Conservation (phyloP, 2,329 filamentous ascomycete species). For the Endocalyx cinctus region DNA sequence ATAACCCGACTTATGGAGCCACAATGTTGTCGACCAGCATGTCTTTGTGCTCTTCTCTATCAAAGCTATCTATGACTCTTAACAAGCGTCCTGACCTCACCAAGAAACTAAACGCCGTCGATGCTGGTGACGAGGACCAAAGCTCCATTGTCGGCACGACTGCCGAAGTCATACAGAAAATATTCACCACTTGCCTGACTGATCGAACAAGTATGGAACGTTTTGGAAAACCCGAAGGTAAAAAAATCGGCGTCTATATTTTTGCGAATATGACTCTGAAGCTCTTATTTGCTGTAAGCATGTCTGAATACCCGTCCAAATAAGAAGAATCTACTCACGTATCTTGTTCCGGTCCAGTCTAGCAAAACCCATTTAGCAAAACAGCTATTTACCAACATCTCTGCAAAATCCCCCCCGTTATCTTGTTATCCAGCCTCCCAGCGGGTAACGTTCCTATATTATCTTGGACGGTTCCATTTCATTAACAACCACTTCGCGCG, state of each 20-base stretch:
- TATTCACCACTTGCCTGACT: slow-evolving; percentile 84
- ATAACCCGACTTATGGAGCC: slow-evolving; percentile 72
- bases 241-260: slow-evolving; percentile 82
- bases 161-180: slow-evolving; percentile 83
- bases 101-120: slow-evolving; percentile 50
- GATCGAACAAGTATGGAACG: slow-evolving; percentile 67
- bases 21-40: slow-evolving; percentile 82
- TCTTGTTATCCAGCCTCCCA: slow-evolving; percentile 79
- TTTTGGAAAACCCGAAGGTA: slow-evolving; percentile 71
- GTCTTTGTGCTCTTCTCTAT: slow-evolving; percentile 73
- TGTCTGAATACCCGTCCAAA: no score
- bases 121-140: slow-evolving; percentile 62
- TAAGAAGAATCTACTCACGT: no score
- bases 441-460: slow-evolving; percentile 89
- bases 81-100: slow-evolving; percentile 77
- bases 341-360: no score
- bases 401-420: slow-evolving; percentile 75
- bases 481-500: slow-evolving; percentile 78
- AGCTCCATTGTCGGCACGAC: slow-evolving; percentile 81
- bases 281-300: slow-evolving; percentile 71
- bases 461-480: slow-evolving; percentile 86
- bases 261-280: slow-evolving; percentile 89
- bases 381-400: slow-evolving; percentile 86
- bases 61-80: slow-evolving; percentile 77
- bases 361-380: slow-evolving; percentile 78